phyloP scores from a whole-genome alignment of 306 rosid genomes.

The Dryas octopetala region DNA sequence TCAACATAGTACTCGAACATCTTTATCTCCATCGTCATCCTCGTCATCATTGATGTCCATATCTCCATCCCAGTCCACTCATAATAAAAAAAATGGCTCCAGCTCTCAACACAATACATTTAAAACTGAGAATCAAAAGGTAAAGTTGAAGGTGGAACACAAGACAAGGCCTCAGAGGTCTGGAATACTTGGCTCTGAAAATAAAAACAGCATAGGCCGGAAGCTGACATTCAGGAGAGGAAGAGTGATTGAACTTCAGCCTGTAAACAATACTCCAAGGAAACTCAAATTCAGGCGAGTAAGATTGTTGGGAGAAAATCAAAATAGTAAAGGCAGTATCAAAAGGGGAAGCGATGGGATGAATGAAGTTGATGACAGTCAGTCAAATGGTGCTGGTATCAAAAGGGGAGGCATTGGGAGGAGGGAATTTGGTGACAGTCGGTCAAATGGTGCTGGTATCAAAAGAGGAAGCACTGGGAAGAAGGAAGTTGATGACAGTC shows the following conservation, averaged over 20 bases:
- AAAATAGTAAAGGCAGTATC: conserved; percentile 25
- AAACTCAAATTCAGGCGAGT: conserved; percentile 72
- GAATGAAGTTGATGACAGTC: conserved; percentile 39
- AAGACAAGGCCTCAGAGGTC: conserved; percentile 41
- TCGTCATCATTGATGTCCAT: conserved; percentile 29
- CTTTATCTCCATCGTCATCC: conserved; percentile 21
- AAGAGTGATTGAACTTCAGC: conserved; percentile 55
- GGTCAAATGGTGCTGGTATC: conserved; percentile 24
- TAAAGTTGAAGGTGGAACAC: conserved; percentile 29
- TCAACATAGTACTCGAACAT: conserved; percentile 19
- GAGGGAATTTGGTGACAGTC: conserved; percentile 36
- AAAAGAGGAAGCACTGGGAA: conserved; percentile 23
- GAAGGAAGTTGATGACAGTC: conserved; percentile 39
- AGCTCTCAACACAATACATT: conserved; percentile 25
- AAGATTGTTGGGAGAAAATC: conserved; percentile 36
- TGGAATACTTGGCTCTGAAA: conserved; percentile 34
- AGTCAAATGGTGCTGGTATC: conserved; percentile 17
- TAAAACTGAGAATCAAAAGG: conserved; percentile 1
- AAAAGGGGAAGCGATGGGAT: conserved; percentile 24
- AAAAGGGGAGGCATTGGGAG: conserved; percentile 30
- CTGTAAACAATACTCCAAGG: conserved; percentile 49
- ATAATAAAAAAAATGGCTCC: conserved; percentile 33
- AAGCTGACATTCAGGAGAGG: conserved; percentile 67
- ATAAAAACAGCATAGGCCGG: conserved; percentile 31
- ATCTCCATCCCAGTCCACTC: conserved; percentile 26